Evolutionary conservation across 495 filamentous ascomycete genomes (phyloP).

Genomic region (Aspergillus sparsus): DNA sequence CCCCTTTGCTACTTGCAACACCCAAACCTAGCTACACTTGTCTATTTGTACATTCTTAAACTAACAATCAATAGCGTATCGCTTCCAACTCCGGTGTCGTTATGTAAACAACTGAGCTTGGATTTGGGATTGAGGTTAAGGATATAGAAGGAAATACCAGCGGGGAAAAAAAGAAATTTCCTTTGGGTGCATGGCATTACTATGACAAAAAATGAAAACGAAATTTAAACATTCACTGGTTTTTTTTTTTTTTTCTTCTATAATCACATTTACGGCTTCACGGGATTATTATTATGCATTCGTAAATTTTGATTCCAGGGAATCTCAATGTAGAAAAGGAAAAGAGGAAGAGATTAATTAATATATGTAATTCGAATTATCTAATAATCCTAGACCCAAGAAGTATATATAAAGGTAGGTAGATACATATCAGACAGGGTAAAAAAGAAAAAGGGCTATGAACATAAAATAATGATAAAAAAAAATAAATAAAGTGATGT

Average conservation of each 20-base stretch:
- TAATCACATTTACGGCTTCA: too few species aligned
- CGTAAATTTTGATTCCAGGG: too few species aligned
- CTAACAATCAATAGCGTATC: slow-evolving; percentile 72
- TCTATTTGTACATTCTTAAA: slow-evolving; percentile 6
- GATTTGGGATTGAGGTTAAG: slow-evolving; percentile 27
- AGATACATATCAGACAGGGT: too few species aligned
- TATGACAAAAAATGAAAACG: slow-evolving; percentile 27
- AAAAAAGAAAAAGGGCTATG: too few species aligned
- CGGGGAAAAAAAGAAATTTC: slow-evolving; percentile 31
- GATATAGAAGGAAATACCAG: slow-evolving; percentile 46
- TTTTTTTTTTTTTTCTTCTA: neutral
- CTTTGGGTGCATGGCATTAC: slow-evolving; percentile 30
- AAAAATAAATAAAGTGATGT: too few species aligned
- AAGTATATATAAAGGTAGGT: too few species aligned
- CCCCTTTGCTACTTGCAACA: neutral
- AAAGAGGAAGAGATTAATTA: too few species aligned
- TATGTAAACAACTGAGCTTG: slow-evolving; percentile 68
- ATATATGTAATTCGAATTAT: too few species aligned
- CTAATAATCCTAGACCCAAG: too few species aligned
- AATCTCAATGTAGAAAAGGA: too few species aligned
- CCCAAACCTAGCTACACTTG: neutral
- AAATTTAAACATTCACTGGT: slow-evolving; percentile 15
- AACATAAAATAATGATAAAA: too few species aligned
- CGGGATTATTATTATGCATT: too few species aligned
- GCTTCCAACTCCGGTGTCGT: slow-evolving; percentile 99